phyloP scores from a whole-genome alignment of 2,329 filamentous ascomycete genomes.

The Paracoccidioides brasiliensis region DNA sequence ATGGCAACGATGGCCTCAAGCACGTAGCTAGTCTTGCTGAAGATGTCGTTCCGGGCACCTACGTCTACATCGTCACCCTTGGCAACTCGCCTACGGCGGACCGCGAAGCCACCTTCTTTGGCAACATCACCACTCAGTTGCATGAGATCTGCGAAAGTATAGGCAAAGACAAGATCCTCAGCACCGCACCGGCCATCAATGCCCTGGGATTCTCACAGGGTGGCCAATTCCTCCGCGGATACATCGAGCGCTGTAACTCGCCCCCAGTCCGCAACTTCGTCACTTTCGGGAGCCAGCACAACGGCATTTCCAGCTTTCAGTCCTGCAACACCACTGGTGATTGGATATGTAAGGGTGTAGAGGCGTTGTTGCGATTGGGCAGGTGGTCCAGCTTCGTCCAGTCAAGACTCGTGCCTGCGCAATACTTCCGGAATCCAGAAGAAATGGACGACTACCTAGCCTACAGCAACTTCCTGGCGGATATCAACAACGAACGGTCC shows the following conservation, averaged over 20 bases:
- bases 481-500: slow-evolving; percentile 84
- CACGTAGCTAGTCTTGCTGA: slow-evolving; percentile 59
- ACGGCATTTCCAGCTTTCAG: slow-evolving; percentile 76
- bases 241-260: slow-evolving; percentile 72
- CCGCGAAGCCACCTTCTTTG: slow-evolving; percentile 75
- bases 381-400: slow-evolving; percentile 74
- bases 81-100: slow-evolving; percentile 54
- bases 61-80: slow-evolving; percentile 67
- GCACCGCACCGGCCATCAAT: slow-evolving; percentile 70
- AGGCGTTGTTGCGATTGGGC: slow-evolving; percentile 63
- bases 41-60: slow-evolving; percentile 63
- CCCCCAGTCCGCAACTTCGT: slow-evolving; percentile 65
- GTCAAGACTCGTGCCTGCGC: slow-evolving; percentile 69
- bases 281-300: slow-evolving; percentile 85
- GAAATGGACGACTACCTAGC: slow-evolving; percentile 63
- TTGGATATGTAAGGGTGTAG: slow-evolving; percentile 67
- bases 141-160: slow-evolving; percentile 65
- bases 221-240: slow-evolving; percentile 86
- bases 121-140: slow-evolving; percentile 73
- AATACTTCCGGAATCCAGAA: slow-evolving; percentile 72
- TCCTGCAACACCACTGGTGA: slow-evolving; percentile 53
- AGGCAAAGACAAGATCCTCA: slow-evolving; percentile 61
- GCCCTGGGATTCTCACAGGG: slow-evolving; percentile 92
- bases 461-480: slow-evolving; percentile 76
- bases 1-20: slow-evolving; percentile 60